Percentiles rank a stretch among this genome's conserved stretches.
Conservation (phyloP, 768 basidiomycete genomes). For the Phylloporus scabripes region DNA sequence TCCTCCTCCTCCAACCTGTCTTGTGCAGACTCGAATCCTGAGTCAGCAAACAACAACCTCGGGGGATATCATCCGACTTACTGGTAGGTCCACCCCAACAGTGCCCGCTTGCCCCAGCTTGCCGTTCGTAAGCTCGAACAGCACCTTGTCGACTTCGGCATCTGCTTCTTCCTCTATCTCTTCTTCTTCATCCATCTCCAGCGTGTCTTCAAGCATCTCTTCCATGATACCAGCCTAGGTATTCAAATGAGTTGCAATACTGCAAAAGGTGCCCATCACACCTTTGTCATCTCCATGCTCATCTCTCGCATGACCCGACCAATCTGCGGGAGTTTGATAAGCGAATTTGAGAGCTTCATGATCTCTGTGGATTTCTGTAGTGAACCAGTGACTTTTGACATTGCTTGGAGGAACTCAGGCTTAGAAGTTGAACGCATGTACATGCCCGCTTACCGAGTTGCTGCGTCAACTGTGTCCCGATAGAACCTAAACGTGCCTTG, state of each 20-base stretch:
- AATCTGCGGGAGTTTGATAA: constrained; percentile 89
- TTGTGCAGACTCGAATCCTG: constrained; percentile 44
- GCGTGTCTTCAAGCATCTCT: constrained; percentile 94
- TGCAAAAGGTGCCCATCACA: constrained; percentile 26
- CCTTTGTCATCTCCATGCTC: constrained; percentile 99
- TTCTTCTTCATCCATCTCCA: constrained; percentile 90
- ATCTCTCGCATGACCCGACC: constrained; percentile 93
- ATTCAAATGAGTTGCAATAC: constrained; percentile 5
- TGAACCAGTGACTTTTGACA: constrained; percentile 96
- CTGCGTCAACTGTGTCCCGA: constrained; percentile 82
- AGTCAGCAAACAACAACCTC: constrained; percentile 6
- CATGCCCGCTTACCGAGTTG: constrained; percentile 69
- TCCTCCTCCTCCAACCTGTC: constrained; percentile 72
- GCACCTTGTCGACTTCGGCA: constrained; percentile 92
- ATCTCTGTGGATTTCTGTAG: constrained; percentile 98
- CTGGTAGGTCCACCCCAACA: constrained; percentile 69
- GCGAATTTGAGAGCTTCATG: constrained; percentile 94
- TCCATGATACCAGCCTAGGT: constrained; percentile 93
- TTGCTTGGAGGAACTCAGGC: constrained; percentile 47
- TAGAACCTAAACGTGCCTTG: constrained; percentile 90
- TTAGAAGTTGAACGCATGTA: background rate
- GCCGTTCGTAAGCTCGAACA: constrained; percentile 93
- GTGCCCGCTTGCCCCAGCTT: constrained; percentile 85
- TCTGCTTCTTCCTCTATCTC: constrained; percentile 96
- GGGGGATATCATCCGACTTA: constrained; percentile 35